phyloP scores from a whole-genome alignment of 176 grass and related monocot species.

The Avena sativa region DNA sequence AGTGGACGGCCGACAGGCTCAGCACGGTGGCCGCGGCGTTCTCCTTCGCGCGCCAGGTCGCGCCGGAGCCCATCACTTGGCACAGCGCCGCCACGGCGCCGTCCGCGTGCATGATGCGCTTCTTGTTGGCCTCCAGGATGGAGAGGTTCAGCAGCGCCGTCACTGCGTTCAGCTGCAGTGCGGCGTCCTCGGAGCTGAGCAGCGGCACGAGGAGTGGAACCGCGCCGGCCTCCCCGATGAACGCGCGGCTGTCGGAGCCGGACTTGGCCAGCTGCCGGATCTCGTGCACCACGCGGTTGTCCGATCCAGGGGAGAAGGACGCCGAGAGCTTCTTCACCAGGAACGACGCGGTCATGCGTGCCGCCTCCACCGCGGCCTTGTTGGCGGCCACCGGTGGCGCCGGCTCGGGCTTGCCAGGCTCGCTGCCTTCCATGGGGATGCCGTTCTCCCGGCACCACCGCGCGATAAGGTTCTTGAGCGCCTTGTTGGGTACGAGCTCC shows the following conservation, averaged over 20 bases:
- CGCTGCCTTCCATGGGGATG: constrained; percentile 59
- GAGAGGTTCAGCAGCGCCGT: constrained; percentile 96
- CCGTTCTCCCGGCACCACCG: constrained; percentile 90
- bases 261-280: constrained; percentile 81
- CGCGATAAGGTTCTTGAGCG: constrained; percentile 86
- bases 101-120: constrained; percentile 85
- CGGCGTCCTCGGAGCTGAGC: constrained; percentile 62
- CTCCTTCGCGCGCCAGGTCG: constrained; percentile 83
- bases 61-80: constrained; percentile 61
- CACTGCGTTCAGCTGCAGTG: constrained; percentile 76
- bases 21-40: constrained; percentile 81
- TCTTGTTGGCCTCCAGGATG: constrained; percentile 87
- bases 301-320: constrained; percentile 52
- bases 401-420: constrained; percentile 49
- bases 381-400: constrained; percentile 50
- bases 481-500: constrained; percentile 79
- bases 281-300: constrained; percentile 83
- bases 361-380: constrained; percentile 93
- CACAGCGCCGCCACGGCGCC: constrained; percentile 67
- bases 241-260: constrained; percentile 68
- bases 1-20: constrained; percentile 66
- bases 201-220: constrained; percentile 73
- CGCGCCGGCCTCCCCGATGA: constrained; percentile 85
- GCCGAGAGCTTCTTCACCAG: constrained; percentile 79
- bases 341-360: constrained; percentile 89